phyloP scores from a whole-genome alignment of 2,329 filamentous ascomycete species.

The Fusarium torulosum region DNA sequence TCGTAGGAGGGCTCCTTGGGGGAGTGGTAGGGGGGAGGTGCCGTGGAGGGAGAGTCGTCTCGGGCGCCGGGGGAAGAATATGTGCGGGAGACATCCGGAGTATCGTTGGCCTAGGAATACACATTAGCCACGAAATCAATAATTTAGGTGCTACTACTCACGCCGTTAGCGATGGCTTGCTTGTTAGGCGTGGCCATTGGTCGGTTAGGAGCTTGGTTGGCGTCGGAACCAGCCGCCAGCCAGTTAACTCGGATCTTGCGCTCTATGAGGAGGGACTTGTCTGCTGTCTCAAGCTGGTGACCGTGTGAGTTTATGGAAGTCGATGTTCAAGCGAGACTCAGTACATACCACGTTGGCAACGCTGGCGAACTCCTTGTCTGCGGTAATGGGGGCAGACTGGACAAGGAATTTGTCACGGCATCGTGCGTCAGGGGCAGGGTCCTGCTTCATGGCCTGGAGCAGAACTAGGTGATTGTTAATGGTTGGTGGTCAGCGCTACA shows the following conservation, averaged over 20 bases:
- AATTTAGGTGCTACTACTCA: constrained; percentile 49
- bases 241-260: constrained; percentile 96
- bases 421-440: constrained; percentile 85
- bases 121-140: constrained; percentile 25
- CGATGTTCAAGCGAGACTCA: not conserved
- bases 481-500: not conserved
- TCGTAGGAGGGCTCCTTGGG: constrained; percentile 51
- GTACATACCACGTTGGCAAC: constrained; percentile 81
- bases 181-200: constrained; percentile 58
- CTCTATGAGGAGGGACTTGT: constrained; percentile 86
- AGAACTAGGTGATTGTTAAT: constrained; percentile 71
- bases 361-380: constrained; percentile 86
- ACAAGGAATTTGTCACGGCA: constrained; percentile 99
- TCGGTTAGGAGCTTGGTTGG: constrained; percentile 44
- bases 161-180: constrained; percentile 56
- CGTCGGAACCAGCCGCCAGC: constrained; percentile 71
- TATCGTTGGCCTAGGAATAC: constrained; percentile 53
- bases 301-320: constrained; percentile 11
- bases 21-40: constrained; percentile 54
- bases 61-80: constrained; percentile 60
- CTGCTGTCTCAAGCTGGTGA: constrained; percentile 79
- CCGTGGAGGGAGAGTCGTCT: constrained; percentile 49
- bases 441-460: constrained; percentile 97
- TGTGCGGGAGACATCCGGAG: constrained; percentile 59
- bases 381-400: constrained; percentile 86